Conservation (phyloP, 2,329 filamentous ascomycete species). For the Apiospora kogelbergensis region DNA sequence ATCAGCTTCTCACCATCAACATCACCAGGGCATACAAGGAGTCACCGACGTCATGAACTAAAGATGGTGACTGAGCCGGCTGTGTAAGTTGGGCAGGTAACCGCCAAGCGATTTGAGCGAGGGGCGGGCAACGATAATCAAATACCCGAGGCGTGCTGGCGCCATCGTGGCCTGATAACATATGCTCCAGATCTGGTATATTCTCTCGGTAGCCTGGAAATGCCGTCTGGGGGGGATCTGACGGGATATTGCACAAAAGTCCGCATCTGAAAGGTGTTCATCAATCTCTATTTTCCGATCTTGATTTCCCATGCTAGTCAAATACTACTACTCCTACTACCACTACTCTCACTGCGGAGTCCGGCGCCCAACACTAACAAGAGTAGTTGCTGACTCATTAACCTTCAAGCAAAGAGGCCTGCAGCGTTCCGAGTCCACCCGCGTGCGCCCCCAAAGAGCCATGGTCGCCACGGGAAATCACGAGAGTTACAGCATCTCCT, state of each 20-base stretch:
- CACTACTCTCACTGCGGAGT: background rate
- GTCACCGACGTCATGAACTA: background rate
- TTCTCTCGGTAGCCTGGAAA: background rate
- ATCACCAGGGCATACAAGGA: background rate
- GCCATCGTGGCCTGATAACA: slow-evolving; percentile 14
- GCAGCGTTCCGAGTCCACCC: background rate
- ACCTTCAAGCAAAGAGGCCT: background rate
- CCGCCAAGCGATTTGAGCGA: background rate
- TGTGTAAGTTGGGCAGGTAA: background rate
- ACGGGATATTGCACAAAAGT: background rate
- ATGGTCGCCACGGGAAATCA: background rate
- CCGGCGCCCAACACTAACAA: background rate
- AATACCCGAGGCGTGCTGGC: slow-evolving; percentile 4
- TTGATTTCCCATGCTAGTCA: background rate
- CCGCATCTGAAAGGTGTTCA: background rate
- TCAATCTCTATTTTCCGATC: slow-evolving; percentile 4
- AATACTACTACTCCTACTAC: background rate
- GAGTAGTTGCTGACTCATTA: background rate
- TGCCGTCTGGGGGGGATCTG: background rate
- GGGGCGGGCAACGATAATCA: background rate
- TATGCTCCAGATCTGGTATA: background rate
- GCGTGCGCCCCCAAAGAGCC: background rate
- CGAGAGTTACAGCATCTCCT: background rate
- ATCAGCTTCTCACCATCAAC: background rate
- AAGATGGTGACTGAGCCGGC: background rate